phyloP scores from a whole-genome alignment of 2,329 filamentous ascomycete genomes.

The Xylaria multiplex region DNA sequence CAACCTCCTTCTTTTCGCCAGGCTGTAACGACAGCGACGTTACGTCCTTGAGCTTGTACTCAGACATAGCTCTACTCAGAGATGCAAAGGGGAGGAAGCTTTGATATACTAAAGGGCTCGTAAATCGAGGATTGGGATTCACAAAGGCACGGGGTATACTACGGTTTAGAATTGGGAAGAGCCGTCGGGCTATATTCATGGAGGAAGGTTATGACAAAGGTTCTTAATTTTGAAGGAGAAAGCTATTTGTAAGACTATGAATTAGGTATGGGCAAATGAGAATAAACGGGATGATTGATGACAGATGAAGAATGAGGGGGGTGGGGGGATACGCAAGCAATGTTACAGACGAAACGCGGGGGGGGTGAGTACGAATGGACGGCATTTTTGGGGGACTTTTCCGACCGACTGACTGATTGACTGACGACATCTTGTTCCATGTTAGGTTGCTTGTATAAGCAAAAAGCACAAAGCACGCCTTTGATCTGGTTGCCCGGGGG shows the following conservation, averaged over 20 bases:
- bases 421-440: too few species aligned
- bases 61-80: slow-evolving; percentile 58
- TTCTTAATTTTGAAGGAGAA: neutral
- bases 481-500: too few species aligned
- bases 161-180: slow-evolving; percentile 31
- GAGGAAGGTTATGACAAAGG: slow-evolving; percentile 22
- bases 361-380: neutral
- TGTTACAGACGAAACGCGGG: too few species aligned
- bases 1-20: slow-evolving; percentile 86
- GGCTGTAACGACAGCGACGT: slow-evolving; percentile 78
- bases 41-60: slow-evolving; percentile 80
- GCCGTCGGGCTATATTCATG: slow-evolving; percentile 44
- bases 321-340: neutral
- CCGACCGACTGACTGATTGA: too few species aligned
- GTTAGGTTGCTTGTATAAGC: too few species aligned
- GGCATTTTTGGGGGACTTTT: neutral
- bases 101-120: slow-evolving; percentile 16
- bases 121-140: slow-evolving; percentile 22
- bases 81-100: slow-evolving; percentile 38
- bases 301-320: neutral
- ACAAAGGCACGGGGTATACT: slow-evolving; percentile 31
- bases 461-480: too few species aligned
- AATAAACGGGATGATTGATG: neutral
- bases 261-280: neutral
- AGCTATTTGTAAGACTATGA: neutral